Conservation (phyloP, 192 early-diverging fungal species). For the Gryganskiella cystojenkinii region DNA sequence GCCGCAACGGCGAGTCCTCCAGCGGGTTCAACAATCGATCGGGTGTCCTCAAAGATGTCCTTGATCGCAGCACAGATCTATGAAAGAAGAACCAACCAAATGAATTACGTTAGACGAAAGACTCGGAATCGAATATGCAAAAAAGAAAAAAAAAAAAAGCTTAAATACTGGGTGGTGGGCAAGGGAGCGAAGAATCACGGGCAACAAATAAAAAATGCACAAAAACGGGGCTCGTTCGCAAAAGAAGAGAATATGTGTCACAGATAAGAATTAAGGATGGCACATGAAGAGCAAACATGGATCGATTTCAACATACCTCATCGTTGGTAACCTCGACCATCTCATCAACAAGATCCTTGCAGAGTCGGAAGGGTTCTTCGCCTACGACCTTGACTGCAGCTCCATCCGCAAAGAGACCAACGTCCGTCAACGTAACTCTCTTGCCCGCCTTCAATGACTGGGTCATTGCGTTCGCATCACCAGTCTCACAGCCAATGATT, state of each 20-base stretch:
- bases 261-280: neutral
- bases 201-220: neutral
- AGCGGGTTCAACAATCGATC: constrained; percentile 96
- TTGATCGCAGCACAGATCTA: constrained; percentile 92
- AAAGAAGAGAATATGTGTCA: constrained; percentile 8
- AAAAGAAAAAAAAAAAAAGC: constrained; percentile 8
- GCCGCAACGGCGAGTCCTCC: constrained; percentile 92
- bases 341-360: constrained; percentile 85
- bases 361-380: constrained; percentile 87
- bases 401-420: constrained; percentile 98
- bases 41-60: constrained; percentile 91
- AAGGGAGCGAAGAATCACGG: neutral
- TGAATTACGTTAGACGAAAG: neutral
- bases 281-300: neutral
- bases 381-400: constrained; percentile 95
- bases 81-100: neutral
- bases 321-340: constrained; percentile 93
- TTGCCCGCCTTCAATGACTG: constrained; percentile 74
- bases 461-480: constrained; percentile 91
- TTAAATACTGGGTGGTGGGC: too few relatives aligned
- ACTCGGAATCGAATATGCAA: neutral
- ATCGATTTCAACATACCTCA: constrained; percentile 62
- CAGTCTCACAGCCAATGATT: constrained; percentile 93
- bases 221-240: too few relatives aligned
- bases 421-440: constrained; percentile 77